Conservation (phyloP, 2,329 filamentous ascomycete genomes). For the Penicillium griseofulvum region DNA sequence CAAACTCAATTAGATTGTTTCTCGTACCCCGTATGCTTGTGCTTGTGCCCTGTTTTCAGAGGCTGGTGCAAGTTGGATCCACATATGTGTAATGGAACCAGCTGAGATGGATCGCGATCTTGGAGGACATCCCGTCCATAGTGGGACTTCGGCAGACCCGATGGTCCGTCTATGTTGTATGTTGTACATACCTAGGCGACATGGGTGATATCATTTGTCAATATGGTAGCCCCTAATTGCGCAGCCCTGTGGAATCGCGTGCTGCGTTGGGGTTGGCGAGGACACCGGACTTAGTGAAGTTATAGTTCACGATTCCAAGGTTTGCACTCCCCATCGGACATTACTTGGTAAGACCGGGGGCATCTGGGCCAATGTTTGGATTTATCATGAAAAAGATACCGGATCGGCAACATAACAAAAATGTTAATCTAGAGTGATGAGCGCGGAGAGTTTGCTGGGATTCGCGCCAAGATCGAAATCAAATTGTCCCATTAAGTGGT, state of each 20-base stretch:
- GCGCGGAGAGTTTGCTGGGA: conserved; percentile 22
- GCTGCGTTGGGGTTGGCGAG: not conserved
- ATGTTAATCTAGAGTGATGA: conserved; percentile 24
- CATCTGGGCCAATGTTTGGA: not conserved
- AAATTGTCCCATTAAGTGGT: conserved; percentile 6
- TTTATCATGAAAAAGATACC: conserved; percentile 15
- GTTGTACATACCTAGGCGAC: not conserved
- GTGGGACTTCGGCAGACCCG: not conserved
- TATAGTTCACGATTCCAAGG: not conserved
- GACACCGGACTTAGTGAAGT: conserved; percentile 6
- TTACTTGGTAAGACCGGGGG: not conserved
- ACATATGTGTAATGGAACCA: not conserved
- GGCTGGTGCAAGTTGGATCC: not conserved
- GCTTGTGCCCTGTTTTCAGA: not conserved
- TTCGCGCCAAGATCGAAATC: conserved; percentile 23
- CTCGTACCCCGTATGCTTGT: not conserved
- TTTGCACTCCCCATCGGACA: not conserved
- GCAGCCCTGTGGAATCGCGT: conserved; percentile 9
- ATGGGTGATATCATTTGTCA: conserved; percentile 2
- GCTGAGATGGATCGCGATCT: conserved; percentile 1
- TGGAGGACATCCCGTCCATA: not conserved
- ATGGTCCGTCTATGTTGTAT: not conserved
- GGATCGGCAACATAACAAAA: conserved; percentile 28
- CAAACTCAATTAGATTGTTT: conserved; percentile 17
- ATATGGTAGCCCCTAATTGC: not conserved